Evolutionary conservation across 208 protist species (phyloP).

Genomic region (Lotmaria passim): DNA sequence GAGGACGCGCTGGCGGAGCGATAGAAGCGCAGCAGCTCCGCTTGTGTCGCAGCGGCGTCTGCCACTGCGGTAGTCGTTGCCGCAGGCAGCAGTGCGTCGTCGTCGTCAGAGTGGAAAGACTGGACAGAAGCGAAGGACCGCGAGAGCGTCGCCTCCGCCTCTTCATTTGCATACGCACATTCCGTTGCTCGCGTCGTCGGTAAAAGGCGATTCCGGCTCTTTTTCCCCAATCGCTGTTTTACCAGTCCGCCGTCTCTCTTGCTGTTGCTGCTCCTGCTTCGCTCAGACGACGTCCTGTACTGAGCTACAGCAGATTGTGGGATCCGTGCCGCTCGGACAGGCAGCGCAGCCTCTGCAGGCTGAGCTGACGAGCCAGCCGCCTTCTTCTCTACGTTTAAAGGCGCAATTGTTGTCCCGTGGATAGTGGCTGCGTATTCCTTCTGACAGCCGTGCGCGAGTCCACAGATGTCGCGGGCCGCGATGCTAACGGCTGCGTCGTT

Average conservation of each 20-base stretch:
- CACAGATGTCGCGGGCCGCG: no score
- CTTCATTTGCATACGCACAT: no score
- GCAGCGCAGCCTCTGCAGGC: no score
- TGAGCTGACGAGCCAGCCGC: background rate
- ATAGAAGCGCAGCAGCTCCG: constrained; percentile 8
- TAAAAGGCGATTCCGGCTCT: background rate
- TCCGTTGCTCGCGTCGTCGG: no score
- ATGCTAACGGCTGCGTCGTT: no score
- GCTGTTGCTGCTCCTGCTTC: background rate
- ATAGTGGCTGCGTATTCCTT: background rate
- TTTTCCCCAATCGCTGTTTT: background rate
- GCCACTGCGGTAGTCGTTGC: background rate
- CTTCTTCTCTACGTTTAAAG: background rate
- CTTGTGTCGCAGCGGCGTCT: constrained; percentile 4
- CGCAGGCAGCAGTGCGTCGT: background rate
- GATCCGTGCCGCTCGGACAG: no score
- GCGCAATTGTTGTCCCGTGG: background rate
- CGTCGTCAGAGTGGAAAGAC: constrained; percentile 10
- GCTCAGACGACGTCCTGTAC: background rate
- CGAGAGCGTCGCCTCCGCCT: background rate
- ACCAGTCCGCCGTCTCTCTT: background rate
- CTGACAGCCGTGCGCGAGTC: background rate
- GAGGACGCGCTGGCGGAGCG: constrained; percentile 5
- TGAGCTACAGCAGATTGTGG: background rate
- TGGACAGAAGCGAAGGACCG: constrained; percentile 3